Conservation (phyloP, 495 filamentous ascomycete genomes). For the Aspergillus homomorphus region DNA sequence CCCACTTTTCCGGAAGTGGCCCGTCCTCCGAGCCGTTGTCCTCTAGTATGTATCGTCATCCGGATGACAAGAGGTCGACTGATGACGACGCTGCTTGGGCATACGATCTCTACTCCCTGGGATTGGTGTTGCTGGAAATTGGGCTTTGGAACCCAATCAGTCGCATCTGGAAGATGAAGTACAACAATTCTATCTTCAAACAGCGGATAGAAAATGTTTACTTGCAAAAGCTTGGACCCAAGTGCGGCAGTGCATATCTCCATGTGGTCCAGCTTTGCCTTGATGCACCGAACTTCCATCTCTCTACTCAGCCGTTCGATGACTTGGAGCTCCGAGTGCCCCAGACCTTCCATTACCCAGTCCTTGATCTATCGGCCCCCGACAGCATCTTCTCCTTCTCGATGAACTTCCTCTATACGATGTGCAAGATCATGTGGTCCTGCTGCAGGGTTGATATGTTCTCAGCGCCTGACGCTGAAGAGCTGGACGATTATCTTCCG, state of each 20-base stretch:
- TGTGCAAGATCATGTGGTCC: slow-evolving; percentile 44
- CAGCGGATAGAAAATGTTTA: slow-evolving; percentile 59
- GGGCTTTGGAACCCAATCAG: slow-evolving; percentile 82
- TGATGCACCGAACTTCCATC: slow-evolving; percentile 63
- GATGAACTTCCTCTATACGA: slow-evolving; percentile 48
- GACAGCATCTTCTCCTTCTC: slow-evolving; percentile 47
- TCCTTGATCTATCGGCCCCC: slow-evolving; percentile 47
- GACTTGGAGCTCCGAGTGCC: slow-evolving; percentile 43
- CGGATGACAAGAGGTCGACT: slow-evolving; percentile 63
- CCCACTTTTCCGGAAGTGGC: slow-evolving; percentile 71
- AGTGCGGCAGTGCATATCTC: slow-evolving; percentile 75
- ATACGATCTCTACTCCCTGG: slow-evolving; percentile 82
- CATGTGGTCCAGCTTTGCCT: slow-evolving; percentile 78
- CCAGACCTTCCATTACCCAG: slow-evolving; percentile 47
- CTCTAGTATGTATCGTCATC: slow-evolving; percentile 73
- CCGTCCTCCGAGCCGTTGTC: slow-evolving; percentile 48
- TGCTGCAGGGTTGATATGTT: slow-evolving; percentile 48
- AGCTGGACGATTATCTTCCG: slow-evolving; percentile 45
- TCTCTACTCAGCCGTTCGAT: slow-evolving; percentile 55
- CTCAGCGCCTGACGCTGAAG: slow-evolving; percentile 40
- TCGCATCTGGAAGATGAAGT: slow-evolving; percentile 64
- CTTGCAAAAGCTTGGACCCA: slow-evolving; percentile 62
- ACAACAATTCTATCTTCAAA: slow-evolving; percentile 62
- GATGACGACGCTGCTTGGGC: slow-evolving; percentile 52
- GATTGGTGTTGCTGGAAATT: slow-evolving; percentile 79